Conservation (phyloP, 225 moss, liverwort and hornwort species). For the Neckera pumila region DNA sequence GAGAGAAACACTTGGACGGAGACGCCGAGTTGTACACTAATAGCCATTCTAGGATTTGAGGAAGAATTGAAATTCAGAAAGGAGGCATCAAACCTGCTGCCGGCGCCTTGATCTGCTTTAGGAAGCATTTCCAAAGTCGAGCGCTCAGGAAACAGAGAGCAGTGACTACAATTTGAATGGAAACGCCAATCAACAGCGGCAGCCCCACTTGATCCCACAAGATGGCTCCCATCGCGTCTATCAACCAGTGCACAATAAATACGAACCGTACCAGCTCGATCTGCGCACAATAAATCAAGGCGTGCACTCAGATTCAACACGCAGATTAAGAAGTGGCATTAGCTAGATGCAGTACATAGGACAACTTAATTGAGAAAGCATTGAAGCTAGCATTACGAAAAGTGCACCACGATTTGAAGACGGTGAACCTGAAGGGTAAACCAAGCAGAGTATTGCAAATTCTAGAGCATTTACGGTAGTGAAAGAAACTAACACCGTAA, state of each 20-base stretch:
- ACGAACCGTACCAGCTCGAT: neutral
- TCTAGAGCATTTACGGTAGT: neutral
- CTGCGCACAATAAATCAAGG: neutral
- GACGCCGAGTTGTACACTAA: neutral
- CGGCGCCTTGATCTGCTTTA: fast-evolving
- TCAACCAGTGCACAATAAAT: neutral
- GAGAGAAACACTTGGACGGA: neutral
- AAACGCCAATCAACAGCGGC: neutral
- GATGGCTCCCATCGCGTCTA: neutral
- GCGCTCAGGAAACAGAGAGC: neutral
- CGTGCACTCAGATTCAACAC: neutral
- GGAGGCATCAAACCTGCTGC: neutral
- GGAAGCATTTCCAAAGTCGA: neutral
- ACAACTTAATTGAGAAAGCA: neutral
- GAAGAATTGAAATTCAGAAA: neutral
- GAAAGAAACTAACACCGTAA: neutral
- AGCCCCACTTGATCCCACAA: neutral
- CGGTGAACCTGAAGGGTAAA: no score
- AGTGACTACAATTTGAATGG: neutral
- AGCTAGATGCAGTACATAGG: neutral
- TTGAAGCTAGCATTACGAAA: no score
- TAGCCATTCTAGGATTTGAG: neutral
- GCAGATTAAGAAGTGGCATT: neutral
- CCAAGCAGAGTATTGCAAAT: no score
- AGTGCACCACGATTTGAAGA: no score